Conservation (phyloP, 306 rosid genomes). For the Acacia melanoxylon region DNA sequence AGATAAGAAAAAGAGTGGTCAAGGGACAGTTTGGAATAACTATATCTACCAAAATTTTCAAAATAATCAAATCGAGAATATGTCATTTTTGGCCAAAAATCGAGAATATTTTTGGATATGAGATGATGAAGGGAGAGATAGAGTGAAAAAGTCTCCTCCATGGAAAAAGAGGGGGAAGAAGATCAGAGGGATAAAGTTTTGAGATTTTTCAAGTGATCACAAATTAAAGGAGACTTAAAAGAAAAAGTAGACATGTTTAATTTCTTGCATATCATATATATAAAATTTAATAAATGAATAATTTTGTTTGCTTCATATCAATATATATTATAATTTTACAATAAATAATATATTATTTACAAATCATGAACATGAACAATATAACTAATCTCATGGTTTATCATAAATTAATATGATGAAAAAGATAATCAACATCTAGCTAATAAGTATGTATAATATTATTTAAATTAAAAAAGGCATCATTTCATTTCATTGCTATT, state of each 20-base stretch:
- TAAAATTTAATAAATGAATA: neutral
- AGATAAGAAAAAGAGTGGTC: neutral
- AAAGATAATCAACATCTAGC: neutral
- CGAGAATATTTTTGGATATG: neutral
- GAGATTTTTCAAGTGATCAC: neutral
- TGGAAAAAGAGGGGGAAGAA: neutral
- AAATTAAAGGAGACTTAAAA: neutral
- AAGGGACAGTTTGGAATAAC: neutral
- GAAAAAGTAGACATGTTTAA: neutral
- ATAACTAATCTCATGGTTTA: neutral
- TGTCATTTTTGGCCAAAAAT: neutral
- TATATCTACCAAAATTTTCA: neutral
- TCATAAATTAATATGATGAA: neutral
- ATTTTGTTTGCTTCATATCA: neutral
- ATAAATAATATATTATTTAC: neutral
- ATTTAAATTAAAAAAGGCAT: neutral
- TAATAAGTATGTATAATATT: neutral
- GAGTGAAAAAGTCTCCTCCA: neutral
- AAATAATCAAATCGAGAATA: neutral
- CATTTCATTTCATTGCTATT: neutral
- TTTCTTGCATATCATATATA: neutral
- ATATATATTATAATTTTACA: neutral
- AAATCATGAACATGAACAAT: neutral
- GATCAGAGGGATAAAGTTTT: neutral
- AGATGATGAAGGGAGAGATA: neutral